A percentile compares a stretch with the other conserved stretches of the same genome.
phyloP scores from a whole-genome alignment of 2,329 filamentous ascomycete species.

The Xylariaceae sp. region DNA sequence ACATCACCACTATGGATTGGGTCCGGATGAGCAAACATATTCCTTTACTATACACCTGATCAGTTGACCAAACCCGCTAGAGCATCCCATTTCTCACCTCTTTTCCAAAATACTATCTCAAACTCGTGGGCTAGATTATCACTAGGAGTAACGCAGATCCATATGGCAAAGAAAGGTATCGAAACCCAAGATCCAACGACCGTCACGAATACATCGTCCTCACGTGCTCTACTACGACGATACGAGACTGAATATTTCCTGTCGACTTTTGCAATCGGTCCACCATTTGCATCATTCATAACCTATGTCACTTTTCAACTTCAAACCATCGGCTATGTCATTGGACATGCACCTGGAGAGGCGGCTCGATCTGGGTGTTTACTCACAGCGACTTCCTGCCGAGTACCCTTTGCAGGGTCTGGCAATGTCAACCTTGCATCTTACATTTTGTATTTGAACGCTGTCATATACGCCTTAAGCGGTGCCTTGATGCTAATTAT shows the following conservation, averaged over 20 bases:
- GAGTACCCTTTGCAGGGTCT: constrained; percentile 16
- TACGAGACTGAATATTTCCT: constrained; percentile 16
- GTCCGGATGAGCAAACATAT: too few relatives aligned
- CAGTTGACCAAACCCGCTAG: too few relatives aligned
- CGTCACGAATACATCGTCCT: not conserved
- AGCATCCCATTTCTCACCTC: not conserved
- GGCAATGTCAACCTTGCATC: constrained; percentile 19
- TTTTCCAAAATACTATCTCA: not conserved
- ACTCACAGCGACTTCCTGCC: constrained; percentile 11
- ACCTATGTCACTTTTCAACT: constrained; percentile 14
- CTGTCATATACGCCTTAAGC: constrained; percentile 13
- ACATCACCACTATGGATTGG: too few relatives aligned
- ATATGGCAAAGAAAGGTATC: not conserved
- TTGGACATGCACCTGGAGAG: constrained; percentile 3
- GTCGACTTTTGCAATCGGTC: constrained; percentile 10
- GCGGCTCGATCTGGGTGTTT: constrained; percentile 5
- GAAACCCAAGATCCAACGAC: not conserved
- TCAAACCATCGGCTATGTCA: constrained; percentile 10
- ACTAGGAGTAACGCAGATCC: not conserved
- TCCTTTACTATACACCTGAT: too few relatives aligned
- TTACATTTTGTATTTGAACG: constrained; percentile 14
- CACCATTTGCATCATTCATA: constrained; percentile 9
- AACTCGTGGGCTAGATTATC: not conserved
- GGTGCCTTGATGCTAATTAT: constrained; percentile 8
- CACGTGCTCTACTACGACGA: constrained; percentile 3